Evolutionary conservation across 2,329 filamentous ascomycete genomes (phyloP).

Genomic region (Chrysoporthe puriensis): DNA sequence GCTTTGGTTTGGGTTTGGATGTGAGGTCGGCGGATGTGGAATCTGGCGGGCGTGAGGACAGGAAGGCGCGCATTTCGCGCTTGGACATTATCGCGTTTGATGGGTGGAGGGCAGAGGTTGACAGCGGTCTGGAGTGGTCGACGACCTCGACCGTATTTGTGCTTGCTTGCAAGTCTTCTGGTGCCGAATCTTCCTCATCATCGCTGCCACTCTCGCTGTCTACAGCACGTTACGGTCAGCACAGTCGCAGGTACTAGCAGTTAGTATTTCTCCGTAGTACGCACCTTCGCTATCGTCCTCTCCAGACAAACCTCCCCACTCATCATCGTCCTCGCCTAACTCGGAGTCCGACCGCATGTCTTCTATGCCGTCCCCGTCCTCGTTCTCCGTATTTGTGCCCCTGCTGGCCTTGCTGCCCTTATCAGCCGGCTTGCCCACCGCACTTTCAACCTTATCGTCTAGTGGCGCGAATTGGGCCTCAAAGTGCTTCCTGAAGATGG

Average conservation of each 20-base stretch:
- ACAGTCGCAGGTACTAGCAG: neutral
- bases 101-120: slow-evolving; percentile 31
- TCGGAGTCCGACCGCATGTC: slow-evolving; percentile 28
- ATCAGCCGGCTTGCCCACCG: slow-evolving; percentile 30
- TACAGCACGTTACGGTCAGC: slow-evolving; percentile 31
- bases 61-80: slow-evolving; percentile 76
- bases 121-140: slow-evolving; percentile 55
- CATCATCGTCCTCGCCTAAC: slow-evolving; percentile 36
- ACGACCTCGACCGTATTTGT: slow-evolving; percentile 58
- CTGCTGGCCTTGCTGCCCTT: slow-evolving; percentile 39
- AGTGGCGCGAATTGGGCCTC: slow-evolving; percentile 86
- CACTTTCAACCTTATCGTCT: slow-evolving; percentile 42
- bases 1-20: slow-evolving; percentile 21
- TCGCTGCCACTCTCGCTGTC: slow-evolving; percentile 34
- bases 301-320: slow-evolving; percentile 68
- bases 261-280: slow-evolving; percentile 15
- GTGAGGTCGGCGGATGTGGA: slow-evolving; percentile 27
- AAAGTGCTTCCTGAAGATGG: slow-evolving; percentile 81
- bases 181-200: slow-evolving; percentile 34
- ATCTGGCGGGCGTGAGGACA: slow-evolving; percentile 62
- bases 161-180: slow-evolving; percentile 29
- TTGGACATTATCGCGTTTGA: slow-evolving; percentile 57
- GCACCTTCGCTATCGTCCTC: slow-evolving; percentile 43
- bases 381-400: slow-evolving; percentile 36
- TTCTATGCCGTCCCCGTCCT: slow-evolving; percentile 35